Evolutionary conservation across 2,329 filamentous ascomycete species (phyloP).

Genomic region (Penicillium sp.): DNA sequence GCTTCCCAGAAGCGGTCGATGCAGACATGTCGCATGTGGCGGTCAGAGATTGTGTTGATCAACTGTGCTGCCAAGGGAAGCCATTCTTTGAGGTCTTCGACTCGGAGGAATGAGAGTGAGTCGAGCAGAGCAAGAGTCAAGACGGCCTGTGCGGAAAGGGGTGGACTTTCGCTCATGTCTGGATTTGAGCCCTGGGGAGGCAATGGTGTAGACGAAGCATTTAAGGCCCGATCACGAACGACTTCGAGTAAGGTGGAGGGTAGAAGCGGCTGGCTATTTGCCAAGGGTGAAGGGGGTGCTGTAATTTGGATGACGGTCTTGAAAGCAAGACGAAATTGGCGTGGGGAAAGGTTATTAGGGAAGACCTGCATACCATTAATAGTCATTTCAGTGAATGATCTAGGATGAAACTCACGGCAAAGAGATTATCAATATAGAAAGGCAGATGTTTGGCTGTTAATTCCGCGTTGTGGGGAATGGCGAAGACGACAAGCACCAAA

Average conservation of each 20-base stretch:
- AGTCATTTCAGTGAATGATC: not conserved
- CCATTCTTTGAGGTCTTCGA: slow-evolving; percentile 73
- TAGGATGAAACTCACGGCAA: slow-evolving; percentile 48
- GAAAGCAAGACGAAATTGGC: slow-evolving; percentile 86
- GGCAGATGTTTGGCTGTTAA: slow-evolving; percentile 69
- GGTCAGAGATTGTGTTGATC: slow-evolving; percentile 61
- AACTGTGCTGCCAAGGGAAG: slow-evolving; percentile 66
- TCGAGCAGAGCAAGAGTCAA: slow-evolving; percentile 75
- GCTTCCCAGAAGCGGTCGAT: slow-evolving; percentile 75
- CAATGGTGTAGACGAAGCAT: slow-evolving; percentile 52
- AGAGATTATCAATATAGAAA: slow-evolving; percentile 77
- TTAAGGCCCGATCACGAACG: slow-evolving; percentile 61
- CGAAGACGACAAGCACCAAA: slow-evolving; percentile 73
- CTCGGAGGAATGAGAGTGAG: slow-evolving; percentile 67
- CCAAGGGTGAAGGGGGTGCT: slow-evolving; percentile 72
- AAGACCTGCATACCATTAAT: slow-evolving; percentile 54
- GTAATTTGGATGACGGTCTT: slow-evolving; percentile 78
- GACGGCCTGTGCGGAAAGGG: slow-evolving; percentile 69
- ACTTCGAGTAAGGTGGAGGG: slow-evolving; percentile 78
- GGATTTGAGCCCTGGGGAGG: slow-evolving; percentile 38
- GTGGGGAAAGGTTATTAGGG: slow-evolving; percentile 69
- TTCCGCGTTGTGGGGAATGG: slow-evolving; percentile 70
- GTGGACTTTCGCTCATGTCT: slow-evolving; percentile 32
- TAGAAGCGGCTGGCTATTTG: slow-evolving; percentile 69
- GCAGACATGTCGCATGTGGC: slow-evolving; percentile 59